Base-by-base conservation (phyloP, 2,329 filamentous ascomycete genomes). In the Nannizziopsis arthrosporioides region DNA sequence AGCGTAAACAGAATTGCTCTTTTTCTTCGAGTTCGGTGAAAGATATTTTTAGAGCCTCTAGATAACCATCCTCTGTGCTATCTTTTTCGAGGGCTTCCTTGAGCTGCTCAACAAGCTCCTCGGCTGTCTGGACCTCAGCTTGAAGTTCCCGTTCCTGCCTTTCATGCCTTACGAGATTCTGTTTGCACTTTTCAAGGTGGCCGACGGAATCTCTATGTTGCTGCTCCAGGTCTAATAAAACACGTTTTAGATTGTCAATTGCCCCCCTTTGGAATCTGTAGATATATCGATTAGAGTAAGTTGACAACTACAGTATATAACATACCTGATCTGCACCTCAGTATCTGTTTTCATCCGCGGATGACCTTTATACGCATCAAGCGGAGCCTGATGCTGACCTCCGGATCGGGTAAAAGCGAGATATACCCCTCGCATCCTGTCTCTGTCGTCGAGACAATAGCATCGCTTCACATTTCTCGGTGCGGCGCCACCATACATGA, bases 291-390 rank as follows among this genome's bases (percentile, higher is more conserved):
- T 42, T 14, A 49, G 42, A 22, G 53, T 42, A 56, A 37, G 12
- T 41, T 17, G 22, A 17, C 10, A 22, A 10, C 18, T 10, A 10
- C 19, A 17, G 32, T 22, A 27, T 15, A 14, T 31, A 8, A 52
- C 59, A 43, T 59, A 76, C 69, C 64, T 70, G 36, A 89, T 74
- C 58, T 86, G 83, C 14, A 76, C 76, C 49, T 78, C 82, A 19
- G 78, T 72, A 59, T 94, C 85, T 0, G 84, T 82, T 59, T 82
- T 83, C 80, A 94, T 93, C n/a, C 88, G 79, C 18, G 83, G 72
- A 8, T 66, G 68, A 35, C 75, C 71, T 0, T 59, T 63, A 54
- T 70, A 78, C 12, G 74, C 72, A 6, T 70, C 63, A 4, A 83
- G 71, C 10, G 76, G 75, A 35, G 69, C 67, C 34, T 74, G 68